A percentile compares a stretch with the other conserved stretches of the same genome.
These are phyloP conservation scores for Kodamaea lidongshanica DNA, from an alignment of 805 yeast genomes.

Conservation along the genomic window DNA sequence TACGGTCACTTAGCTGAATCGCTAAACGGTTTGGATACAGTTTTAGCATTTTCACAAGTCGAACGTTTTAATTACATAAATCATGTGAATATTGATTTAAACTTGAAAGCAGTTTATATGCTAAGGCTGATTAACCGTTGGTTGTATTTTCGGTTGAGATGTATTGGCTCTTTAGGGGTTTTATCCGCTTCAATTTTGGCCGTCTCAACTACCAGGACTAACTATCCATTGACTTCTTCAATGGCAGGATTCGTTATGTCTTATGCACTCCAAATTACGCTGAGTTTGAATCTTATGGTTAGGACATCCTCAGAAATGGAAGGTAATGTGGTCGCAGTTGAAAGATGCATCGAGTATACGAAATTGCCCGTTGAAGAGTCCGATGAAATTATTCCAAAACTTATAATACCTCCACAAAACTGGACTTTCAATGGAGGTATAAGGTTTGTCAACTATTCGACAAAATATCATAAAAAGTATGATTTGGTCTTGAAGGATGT, in stretches of 20 bases:
- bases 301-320: slow-evolving; percentile 61
- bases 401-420: slow-evolving; percentile 53
- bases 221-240: slow-evolving; percentile 47
- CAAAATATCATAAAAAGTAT: slow-evolving; percentile 17
- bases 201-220: slow-evolving; percentile 31
- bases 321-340: slow-evolving; percentile 60
- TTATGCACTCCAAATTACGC: slow-evolving; percentile 54
- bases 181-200: slow-evolving; percentile 35
- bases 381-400: slow-evolving; percentile 65
- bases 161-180: slow-evolving; percentile 18
- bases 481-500: slow-evolving; percentile 16
- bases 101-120: slow-evolving; percentile 15
- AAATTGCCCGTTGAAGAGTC: slow-evolving; percentile 38
- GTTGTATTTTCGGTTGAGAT: slow-evolving; percentile 22
- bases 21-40: slow-evolving; percentile 23
- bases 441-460: slow-evolving; percentile 38
- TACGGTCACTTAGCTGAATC: slow-evolving; percentile 26
- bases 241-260: slow-evolving; percentile 62
- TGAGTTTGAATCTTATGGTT: slow-evolving; percentile 49
- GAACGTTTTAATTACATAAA: slow-evolving; percentile 20
- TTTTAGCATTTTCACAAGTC: slow-evolving; percentile 20
- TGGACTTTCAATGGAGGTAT: slow-evolving; percentile 79
- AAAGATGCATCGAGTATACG: slow-evolving; percentile 59
- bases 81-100: slow-evolving; percentile 17
- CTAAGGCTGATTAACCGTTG: slow-evolving; percentile 21